These are phyloP conservation scores for Hermanozyma aechmeae DNA, from an alignment of 805 yeast species.

Conservation along the genomic window DNA sequence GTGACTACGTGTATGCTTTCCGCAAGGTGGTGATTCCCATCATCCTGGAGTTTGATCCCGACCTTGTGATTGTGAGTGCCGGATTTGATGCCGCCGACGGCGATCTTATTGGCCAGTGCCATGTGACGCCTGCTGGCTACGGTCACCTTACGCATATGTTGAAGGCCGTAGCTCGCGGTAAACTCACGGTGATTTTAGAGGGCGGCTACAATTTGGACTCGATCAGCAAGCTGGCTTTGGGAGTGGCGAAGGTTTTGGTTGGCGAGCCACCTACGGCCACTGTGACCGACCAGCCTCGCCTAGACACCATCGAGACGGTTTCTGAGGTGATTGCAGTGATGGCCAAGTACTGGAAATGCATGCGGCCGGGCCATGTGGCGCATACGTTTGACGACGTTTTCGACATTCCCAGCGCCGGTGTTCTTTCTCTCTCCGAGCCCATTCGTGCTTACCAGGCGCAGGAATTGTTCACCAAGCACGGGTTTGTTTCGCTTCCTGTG, in stretches of 20 bases:
- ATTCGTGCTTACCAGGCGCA: slow-evolving; percentile 63
- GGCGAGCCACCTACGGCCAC: slow-evolving; percentile 93
- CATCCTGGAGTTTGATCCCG: slow-evolving; percentile 84
- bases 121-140: slow-evolving; percentile 90
- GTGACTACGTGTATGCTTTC: slow-evolving; percentile 90
- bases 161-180: slow-evolving; percentile 82
- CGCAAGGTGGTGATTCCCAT: slow-evolving; percentile 79
- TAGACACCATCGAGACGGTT: slow-evolving; percentile 70
- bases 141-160: slow-evolving; percentile 93
- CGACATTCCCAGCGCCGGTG: slow-evolving; percentile 24
- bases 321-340: slow-evolving; percentile 76
- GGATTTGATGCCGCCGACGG: slow-evolving; percentile 99
- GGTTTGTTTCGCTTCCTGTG: slow-evolving; percentile 64
- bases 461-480: slow-evolving; percentile 42
- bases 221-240: slow-evolving; percentile 81
- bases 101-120: slow-evolving; percentile 94
- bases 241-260: slow-evolving; percentile 80
- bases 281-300: slow-evolving; percentile 54
- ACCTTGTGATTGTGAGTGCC: slow-evolving; percentile 82
- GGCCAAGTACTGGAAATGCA: slow-evolving; percentile 78
- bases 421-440: slow-evolving; percentile 59
- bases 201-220: slow-evolving; percentile 96
- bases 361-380: slow-evolving; percentile 55
- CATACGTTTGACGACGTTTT: slow-evolving; percentile 30
- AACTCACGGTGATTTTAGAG: slow-evolving; percentile 80